Base-by-base conservation (phyloP, 164 flowering plant species). In the Chloranthus sessilifolius region DNA sequence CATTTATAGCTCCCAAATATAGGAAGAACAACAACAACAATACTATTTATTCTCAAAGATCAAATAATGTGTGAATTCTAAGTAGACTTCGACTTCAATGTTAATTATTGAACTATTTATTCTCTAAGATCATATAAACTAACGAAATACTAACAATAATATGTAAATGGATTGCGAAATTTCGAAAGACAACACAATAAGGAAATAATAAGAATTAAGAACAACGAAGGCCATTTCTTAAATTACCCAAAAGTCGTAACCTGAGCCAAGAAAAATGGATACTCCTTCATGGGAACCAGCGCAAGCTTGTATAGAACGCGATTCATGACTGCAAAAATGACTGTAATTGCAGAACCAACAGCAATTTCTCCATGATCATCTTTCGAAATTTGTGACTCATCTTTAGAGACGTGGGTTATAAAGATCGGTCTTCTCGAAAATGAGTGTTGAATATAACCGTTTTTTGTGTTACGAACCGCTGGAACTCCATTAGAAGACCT, bases 261-360 rank as follows among this genome's bases (percentile, higher is more conserved):
- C 58, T 85, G 97, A 29, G 97, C 97, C 43, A 85, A 58, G 52
- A 89, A 89, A 65, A 89, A 86, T 6, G 97, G 97, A 52, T 74
- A 80, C 20, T 83, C 59, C 60, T 83, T 79, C 90, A 89, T 79
- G 8, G 97, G 97, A 51, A 89, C 95, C 51, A 89, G 90, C 19
- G 97, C 97, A n/a, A 89, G 92, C 62, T 85, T 89, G 71, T 83
- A 83, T 17, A 89, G 76, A 27, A 89, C 92, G 10, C 97, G 86
- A 66, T 83, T 86, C 11, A 81, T 74, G 6, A 84, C 70, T 1
- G 94, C 95, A 23, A 86, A 52, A 7, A 60, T 53, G 1, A 78
- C 61, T 0, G 92, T 73, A 7, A 70, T n/a, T 8, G 70, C 80
- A 2, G 90, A 80, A 46, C 73, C 52, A 30, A 65, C 39, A 3